Percentiles rank a stretch among this genome's conserved stretches.
Evolutionary conservation across 495 filamentous ascomycete genomes (phyloP).

Genomic region (Diplogelasinospora grovesii): DNA sequence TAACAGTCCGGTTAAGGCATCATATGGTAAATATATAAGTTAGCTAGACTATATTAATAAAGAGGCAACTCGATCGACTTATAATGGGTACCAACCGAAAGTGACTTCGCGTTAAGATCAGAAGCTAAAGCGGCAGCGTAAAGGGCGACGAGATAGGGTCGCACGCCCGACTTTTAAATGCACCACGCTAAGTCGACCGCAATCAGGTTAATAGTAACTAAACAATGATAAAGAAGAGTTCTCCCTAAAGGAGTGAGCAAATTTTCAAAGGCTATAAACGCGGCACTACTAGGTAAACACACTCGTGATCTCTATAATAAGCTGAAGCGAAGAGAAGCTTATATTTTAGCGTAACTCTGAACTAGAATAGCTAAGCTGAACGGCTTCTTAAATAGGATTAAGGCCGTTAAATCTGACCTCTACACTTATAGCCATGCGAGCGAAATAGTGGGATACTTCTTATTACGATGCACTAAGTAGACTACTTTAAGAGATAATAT

Average conservation of each 20-base stretch:
- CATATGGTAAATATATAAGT: conserved; percentile 10
- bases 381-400: conserved; percentile 27
- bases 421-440: conserved; percentile 27
- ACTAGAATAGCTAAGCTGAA: conserved; percentile 33
- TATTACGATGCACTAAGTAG: conserved; percentile 29
- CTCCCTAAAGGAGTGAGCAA: conserved; percentile 18
- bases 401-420: conserved; percentile 11
- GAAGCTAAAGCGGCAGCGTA: conserved; percentile 6
- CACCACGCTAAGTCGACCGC: neutral
- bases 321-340: conserved; percentile 20
- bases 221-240: neutral
- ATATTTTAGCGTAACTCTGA: conserved; percentile 26
- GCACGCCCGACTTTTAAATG: neutral
- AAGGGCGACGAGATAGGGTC: conserved; percentile 1
- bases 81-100: conserved; percentile 3
- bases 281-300: conserved; percentile 26
- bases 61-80: conserved; percentile 9
- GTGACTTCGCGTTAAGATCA: conserved; percentile 1
- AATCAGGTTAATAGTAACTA: neutral
- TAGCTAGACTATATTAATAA: neutral
- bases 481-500: conserved; percentile 25
- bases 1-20: conserved; percentile 4
- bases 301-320: conserved; percentile 26
- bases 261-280: conserved; percentile 24
- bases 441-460: conserved; percentile 25